These are phyloP conservation scores for Halteria grandinella DNA, from an alignment of 73 alveolate genomes.

Conservation along the genomic window DNA sequence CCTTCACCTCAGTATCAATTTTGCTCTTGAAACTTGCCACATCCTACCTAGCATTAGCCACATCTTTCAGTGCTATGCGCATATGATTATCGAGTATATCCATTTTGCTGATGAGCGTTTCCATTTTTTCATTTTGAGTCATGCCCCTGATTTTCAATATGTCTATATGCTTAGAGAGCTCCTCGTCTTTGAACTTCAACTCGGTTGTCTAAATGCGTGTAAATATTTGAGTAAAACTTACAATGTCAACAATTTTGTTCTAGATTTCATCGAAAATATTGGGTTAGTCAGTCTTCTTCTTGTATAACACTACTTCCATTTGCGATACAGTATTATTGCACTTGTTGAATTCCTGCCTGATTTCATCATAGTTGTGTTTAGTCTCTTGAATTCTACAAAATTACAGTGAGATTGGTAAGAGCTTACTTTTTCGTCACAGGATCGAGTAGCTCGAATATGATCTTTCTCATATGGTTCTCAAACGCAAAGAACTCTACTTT, in stretches of 20 bases:
- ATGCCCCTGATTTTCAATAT: neutral
- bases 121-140: neutral
- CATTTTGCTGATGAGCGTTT: neutral
- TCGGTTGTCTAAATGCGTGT: slow-evolving; percentile 38
- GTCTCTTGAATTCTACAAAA: neutral
- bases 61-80: slow-evolving; percentile 34
- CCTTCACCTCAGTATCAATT: slow-evolving; percentile 22
- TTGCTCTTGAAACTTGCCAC: slow-evolving; percentile 1
- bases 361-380: neutral
- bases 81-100: slow-evolving; percentile 22
- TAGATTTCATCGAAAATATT: slow-evolving; percentile 25
- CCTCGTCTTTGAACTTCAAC: slow-evolving; percentile 27
- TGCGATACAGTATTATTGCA: neutral
- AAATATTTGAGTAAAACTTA: too few species aligned
- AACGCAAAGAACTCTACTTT: slow-evolving; percentile 30
- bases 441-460: neutral
- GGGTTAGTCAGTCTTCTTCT: neutral
- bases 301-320: slow-evolving; percentile 15
- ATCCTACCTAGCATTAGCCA: neutral
- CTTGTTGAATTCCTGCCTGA: slow-evolving; percentile 9
- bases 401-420: neutral
- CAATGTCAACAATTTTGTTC: slow-evolving; percentile 32
- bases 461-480: slow-evolving; percentile 35
- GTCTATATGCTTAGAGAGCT: slow-evolving; percentile 1
- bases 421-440: slow-evolving; percentile 18